phyloP scores from a whole-genome alignment of 345 rosid species.

The Durio zibethinus region DNA sequence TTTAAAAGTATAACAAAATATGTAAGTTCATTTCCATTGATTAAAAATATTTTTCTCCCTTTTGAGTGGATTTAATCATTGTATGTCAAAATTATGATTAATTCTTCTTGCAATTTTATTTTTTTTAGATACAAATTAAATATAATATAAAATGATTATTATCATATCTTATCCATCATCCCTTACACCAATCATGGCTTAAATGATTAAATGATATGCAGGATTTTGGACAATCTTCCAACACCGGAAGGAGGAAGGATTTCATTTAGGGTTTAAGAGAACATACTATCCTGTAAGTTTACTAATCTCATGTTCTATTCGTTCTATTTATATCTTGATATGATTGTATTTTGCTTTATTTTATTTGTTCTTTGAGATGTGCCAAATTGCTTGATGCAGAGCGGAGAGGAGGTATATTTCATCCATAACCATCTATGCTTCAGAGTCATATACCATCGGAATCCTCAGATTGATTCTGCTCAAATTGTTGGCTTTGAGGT shows the following conservation, averaged over 20 bases:
- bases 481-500: conserved; percentile 94
- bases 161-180: too few species aligned
- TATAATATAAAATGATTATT: too few species aligned
- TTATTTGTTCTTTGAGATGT: neutral
- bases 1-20: too few species aligned
- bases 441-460: conserved; percentile 83
- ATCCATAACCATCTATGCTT: conserved; percentile 88
- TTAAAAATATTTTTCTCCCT: too few species aligned
- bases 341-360: conserved; percentile 16
- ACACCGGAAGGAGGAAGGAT: conserved; percentile 79
- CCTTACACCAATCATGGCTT: too few species aligned
- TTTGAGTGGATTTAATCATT: too few species aligned
- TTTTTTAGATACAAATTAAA: too few species aligned
- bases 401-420: conserved; percentile 85
- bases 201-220: conserved; percentile 41
- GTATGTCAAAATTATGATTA: too few species aligned
- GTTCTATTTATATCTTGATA: conserved; percentile 4
- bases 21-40: too few species aligned
- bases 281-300: conserved; percentile 52
- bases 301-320: neutral
- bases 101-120: too few species aligned
- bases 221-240: conserved; percentile 92
- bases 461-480: conserved; percentile 67
- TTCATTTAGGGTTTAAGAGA: conserved; percentile 89
- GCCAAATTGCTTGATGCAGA: conserved; percentile 33